Percentiles rank a stretch among this genome's conserved stretches.
These are phyloP conservation scores for Xerocomus minutiporus DNA, from an alignment of 1,284 basidiomycete genomes.

Conservation along the genomic window DNA sequence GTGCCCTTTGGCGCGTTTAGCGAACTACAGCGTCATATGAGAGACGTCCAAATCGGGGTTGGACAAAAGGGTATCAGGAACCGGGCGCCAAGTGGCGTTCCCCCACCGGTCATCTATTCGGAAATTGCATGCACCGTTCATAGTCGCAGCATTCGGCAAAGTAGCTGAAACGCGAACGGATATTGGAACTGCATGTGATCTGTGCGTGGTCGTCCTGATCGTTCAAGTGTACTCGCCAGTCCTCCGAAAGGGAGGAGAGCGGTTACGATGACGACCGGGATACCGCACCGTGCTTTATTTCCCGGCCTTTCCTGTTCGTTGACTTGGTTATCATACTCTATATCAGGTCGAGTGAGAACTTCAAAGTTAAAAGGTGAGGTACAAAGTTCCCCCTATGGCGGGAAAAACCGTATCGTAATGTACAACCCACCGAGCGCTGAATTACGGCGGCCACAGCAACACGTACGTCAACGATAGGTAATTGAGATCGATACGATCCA, in stretches of 20 bases:
- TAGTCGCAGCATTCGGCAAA: too few relatives aligned
- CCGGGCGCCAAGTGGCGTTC: neutral
- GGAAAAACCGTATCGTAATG: slow-evolving; percentile 1
- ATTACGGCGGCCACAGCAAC: neutral
- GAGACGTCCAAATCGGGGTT: neutral
- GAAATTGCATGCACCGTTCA: too few relatives aligned
- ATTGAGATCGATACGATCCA: slow-evolving; percentile 17
- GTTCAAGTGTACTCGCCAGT: too few relatives aligned
- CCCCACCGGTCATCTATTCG: too few relatives aligned
- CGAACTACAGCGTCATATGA: neutral
- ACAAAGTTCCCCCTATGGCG: slow-evolving; percentile 1
- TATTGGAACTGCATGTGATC: neutral
- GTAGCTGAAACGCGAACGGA: too few relatives aligned
- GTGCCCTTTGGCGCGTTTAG: neutral
- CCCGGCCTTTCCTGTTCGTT: slow-evolving; percentile 1
- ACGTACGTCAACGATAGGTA: slow-evolving; percentile 8
- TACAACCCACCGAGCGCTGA: neutral
- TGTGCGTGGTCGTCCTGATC: too few relatives aligned
- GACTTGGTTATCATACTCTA: neutral
- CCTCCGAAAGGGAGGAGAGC: neutral
- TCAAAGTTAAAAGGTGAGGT: slow-evolving; percentile 2
- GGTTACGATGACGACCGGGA: slow-evolving; percentile 32
- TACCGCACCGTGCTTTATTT: slow-evolving; percentile 3
- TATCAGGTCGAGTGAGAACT: neutral
- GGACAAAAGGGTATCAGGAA: neutral